Evolutionary conservation across 495 filamentous ascomycete genomes (phyloP), one percentile per base, ranked within the genome.

Genomic region (Xylaria sp.): DNA sequence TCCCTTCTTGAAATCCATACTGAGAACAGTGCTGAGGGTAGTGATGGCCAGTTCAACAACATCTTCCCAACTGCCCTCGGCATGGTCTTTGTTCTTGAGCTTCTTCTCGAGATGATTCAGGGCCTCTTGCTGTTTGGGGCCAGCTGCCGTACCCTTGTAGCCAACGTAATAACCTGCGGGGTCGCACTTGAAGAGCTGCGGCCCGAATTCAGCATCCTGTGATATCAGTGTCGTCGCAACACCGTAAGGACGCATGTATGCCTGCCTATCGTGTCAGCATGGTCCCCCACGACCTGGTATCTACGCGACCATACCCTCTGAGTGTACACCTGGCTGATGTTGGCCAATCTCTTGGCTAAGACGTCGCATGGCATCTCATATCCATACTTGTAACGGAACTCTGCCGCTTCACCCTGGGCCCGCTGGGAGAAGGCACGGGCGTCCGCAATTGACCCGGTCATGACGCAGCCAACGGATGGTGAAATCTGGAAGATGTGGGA

Each of bases 361-460:
- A 92, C 97, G 83, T 99, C 96, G 81, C 93, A 97, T 67, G 96
- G 96, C 97, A 99, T 99, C 86, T 99, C 96, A 82, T 99, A 99
- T 80, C 96, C 96, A 79, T 89, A 97, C 81, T 98, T 98, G 89
- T 99, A 98, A 81, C 90, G 89, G 86, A 99, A 99, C 74, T 98
- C 94, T 59, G 95, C 97, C 71, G 96, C 97, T 85, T 99, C 96
- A 67, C 92, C 92, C 85, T 95, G 90, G 73, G 96, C 96, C 75
- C 96, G 91, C 81, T 92, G 91, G 55, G 97, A 93, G 69, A 90
- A 94, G 50, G 96, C 96, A 70, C 97, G 86, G 53, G 96, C 96
- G 87, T 99, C 96, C 72, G 96, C 96, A 81, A 98, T 98, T 68
- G 96, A 97, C 35, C 96, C 96, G 33, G 96, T 99, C 92, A 98